These are phyloP conservation scores for Pachysandra terminalis DNA, from an alignment of 164 flowering plant genomes.

Conservation along the genomic window DNA sequence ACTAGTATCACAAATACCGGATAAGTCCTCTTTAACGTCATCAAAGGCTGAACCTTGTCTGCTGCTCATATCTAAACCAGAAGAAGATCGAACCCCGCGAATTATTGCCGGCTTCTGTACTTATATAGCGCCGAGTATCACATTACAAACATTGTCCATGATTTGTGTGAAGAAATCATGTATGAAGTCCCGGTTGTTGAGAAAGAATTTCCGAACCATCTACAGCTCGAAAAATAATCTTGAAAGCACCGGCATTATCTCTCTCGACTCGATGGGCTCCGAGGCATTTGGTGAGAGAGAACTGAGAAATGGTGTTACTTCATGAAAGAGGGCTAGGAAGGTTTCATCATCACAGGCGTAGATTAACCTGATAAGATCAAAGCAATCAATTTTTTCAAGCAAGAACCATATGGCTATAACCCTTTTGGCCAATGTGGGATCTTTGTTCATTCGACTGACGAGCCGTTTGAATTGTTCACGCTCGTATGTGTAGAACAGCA, in stretches of 20 bases:
- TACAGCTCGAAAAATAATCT: not conserved
- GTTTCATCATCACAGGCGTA: not conserved
- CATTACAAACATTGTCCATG: not conserved
- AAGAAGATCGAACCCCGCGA: not conserved
- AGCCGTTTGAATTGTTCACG: not conserved
- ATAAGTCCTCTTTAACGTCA: too few relatives aligned
- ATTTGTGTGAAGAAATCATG: not conserved
- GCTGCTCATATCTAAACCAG: too few relatives aligned
- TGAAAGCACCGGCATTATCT: not conserved
- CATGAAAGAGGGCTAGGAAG: not conserved
- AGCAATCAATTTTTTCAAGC: not conserved
- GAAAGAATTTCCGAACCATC: not conserved
- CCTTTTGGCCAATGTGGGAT: not conserved
- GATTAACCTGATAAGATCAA: not conserved
- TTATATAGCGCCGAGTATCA: not conserved
- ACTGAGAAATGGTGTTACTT: not conserved
- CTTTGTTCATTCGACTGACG: not conserved
- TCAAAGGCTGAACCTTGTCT: not conserved
- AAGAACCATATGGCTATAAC: not conserved
- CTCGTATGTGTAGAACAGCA: not conserved
- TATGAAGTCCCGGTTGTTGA: not conserved
- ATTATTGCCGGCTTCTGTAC: not conserved
- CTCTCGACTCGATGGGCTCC: not conserved
- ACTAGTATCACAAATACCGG: not conserved
- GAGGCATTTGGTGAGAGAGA: not conserved